These are phyloP conservation scores for Penicillium sp. DNA, from an alignment of 2,329 filamentous ascomycete species.

Conservation along the genomic window DNA sequence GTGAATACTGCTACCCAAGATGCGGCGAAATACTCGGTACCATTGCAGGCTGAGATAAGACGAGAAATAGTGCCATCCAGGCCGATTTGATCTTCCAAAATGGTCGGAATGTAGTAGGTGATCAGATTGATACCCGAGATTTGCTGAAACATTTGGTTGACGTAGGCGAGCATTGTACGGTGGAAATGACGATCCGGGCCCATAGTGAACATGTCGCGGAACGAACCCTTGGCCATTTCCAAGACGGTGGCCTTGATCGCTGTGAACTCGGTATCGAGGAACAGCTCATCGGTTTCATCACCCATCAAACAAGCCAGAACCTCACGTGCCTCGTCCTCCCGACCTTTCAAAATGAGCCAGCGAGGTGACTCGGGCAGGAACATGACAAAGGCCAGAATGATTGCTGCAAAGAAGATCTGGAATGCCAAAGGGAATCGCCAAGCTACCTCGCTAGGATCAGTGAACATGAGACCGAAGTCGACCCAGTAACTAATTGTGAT, in stretches of 20 bases:
- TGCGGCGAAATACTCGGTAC: slow-evolving; percentile 52
- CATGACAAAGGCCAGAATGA: slow-evolving; percentile 52
- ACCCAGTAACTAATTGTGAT: slow-evolving; percentile 54
- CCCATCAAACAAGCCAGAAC: slow-evolving; percentile 51
- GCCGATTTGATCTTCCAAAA: slow-evolving; percentile 40
- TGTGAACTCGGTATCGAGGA: slow-evolving; percentile 49
- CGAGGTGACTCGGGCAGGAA: slow-evolving; percentile 59
- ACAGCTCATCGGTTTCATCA: slow-evolving; percentile 46
- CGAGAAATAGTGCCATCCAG: slow-evolving; percentile 37
- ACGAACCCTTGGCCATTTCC: slow-evolving; percentile 52
- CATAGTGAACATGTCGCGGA: slow-evolving; percentile 60
- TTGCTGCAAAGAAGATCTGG: slow-evolving; percentile 57
- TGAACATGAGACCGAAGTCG: slow-evolving; percentile 54
- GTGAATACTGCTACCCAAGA: slow-evolving; percentile 50
- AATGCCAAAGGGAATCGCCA: slow-evolving; percentile 61
- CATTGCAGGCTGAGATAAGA: slow-evolving; percentile 50
- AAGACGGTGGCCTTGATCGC: slow-evolving; percentile 56
- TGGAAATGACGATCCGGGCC: slow-evolving; percentile 54
- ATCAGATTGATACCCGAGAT: slow-evolving; percentile 41
- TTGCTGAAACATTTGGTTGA: slow-evolving; percentile 55
- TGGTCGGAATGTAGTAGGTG: slow-evolving; percentile 42
- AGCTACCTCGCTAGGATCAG: slow-evolving; percentile 48
- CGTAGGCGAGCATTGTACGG: slow-evolving; percentile 52
- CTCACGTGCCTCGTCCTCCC: slow-evolving; percentile 52
- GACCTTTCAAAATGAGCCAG: slow-evolving; percentile 59